These are phyloP conservation scores for Chaetomiaceae sp. DNA, from an alignment of 2,329 filamentous ascomycete species.

Conservation along the genomic window DNA sequence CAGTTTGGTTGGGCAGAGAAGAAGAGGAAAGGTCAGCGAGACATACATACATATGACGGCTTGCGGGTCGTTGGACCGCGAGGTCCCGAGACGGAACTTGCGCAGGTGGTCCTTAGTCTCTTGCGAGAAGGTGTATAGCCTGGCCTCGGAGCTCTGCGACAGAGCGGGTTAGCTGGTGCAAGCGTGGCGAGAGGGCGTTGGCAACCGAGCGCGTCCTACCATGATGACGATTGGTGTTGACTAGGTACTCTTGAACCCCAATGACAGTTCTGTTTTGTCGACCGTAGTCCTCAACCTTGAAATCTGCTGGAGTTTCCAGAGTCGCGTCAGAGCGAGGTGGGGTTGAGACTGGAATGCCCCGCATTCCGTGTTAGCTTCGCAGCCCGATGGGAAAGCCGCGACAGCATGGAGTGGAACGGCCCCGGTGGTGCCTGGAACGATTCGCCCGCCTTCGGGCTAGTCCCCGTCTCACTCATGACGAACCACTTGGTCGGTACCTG, in stretches of 20 bases:
- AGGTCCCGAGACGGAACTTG: conserved; percentile 91
- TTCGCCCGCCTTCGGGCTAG: not conserved
- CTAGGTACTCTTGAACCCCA: too few species aligned
- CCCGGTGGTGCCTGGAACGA: not conserved
- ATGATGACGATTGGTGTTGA: conserved; percentile 1
- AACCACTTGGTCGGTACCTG: too few species aligned
- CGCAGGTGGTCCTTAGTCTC: conserved; percentile 85
- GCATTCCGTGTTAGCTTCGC: not conserved
- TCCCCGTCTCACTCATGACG: too few species aligned
- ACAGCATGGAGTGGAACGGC: too few species aligned
- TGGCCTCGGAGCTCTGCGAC: conserved; percentile 64
- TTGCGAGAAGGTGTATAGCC: conserved; percentile 86
- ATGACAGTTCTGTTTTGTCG: too few species aligned
- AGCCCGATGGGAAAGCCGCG: not conserved
- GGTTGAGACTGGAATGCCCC: conserved; percentile 4
- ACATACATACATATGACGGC: conserved; percentile 83
- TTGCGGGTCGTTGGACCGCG: conserved; percentile 76
- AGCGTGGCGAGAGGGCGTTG: not conserved
- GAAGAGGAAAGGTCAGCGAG: conserved; percentile 16
- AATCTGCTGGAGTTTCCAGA: not conserved
- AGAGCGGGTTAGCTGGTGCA: not conserved
- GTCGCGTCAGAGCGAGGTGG: conserved; percentile 1
- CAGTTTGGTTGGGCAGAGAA: not conserved
- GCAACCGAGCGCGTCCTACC: not conserved
- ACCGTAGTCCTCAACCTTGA: too few species aligned